Conservation (phyloP, 192 early-diverging fungal genomes). For the Gamsiella multidivaricata region DNA sequence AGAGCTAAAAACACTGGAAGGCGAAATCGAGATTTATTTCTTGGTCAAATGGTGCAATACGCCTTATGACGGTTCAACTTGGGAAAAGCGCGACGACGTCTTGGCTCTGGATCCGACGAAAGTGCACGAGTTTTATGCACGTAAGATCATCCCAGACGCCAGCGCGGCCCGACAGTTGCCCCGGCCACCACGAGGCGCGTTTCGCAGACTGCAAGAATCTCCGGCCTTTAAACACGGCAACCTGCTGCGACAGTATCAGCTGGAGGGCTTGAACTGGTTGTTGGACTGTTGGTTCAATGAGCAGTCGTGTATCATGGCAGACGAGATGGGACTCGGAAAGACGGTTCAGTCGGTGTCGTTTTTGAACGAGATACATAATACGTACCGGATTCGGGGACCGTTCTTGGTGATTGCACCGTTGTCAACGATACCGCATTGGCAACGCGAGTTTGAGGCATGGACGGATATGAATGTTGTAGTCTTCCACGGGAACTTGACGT, state of each 20-base stretch:
- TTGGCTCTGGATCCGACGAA: conserved; percentile 70
- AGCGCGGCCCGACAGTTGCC: conserved; percentile 56
- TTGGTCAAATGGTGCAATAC: conserved; percentile 80
- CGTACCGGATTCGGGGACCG: conserved; percentile 73
- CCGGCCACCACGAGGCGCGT: conserved; percentile 60
- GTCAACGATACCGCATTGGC: conserved; percentile 73
- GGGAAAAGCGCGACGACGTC: conserved; percentile 70
- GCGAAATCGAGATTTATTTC: conserved; percentile 69
- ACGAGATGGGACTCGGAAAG: conserved; percentile 96
- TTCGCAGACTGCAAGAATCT: conserved; percentile 68
- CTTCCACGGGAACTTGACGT: conserved; percentile 71
- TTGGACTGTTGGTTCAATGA: conserved; percentile 79
- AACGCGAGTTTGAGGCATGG: conserved; percentile 59
- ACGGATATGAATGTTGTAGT: conserved; percentile 53
- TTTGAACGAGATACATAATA: conserved; percentile 72
- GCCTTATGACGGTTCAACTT: conserved; percentile 79
- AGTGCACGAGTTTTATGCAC: conserved; percentile 74
- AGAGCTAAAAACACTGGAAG: conserved; percentile 65
- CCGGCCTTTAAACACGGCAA: conserved; percentile 80
- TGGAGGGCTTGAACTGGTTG: conserved; percentile 89
- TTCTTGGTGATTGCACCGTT: conserved; percentile 75
- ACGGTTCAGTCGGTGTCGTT: conserved; percentile 81
- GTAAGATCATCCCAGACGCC: conserved; percentile 63
- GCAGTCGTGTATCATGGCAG: conserved; percentile 88
- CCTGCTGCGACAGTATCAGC: conserved; percentile 77